These are phyloP conservation scores for Colletotrichum filicis DNA, from an alignment of 2,329 filamentous ascomycete species.

Conservation along the genomic window DNA sequence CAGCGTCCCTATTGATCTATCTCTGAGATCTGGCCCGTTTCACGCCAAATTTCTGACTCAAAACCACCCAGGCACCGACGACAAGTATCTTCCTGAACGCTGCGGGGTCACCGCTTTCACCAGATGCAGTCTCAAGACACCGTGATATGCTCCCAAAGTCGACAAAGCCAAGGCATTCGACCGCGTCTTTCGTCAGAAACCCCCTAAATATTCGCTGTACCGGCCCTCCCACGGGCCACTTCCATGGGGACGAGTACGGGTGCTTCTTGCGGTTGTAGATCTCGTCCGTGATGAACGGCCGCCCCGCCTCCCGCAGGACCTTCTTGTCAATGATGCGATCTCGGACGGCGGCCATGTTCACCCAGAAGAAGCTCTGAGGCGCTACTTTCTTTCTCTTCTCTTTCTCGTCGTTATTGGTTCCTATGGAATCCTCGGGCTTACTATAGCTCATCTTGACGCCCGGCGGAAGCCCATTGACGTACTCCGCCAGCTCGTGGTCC, in stretches of 20 bases:
- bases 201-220: neutral
- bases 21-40: neutral
- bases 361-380: neutral
- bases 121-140: neutral
- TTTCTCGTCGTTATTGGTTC: neutral
- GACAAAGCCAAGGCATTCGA: neutral
- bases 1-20: too few species aligned
- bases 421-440: neutral
- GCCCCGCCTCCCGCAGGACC: slow-evolving; percentile 56
- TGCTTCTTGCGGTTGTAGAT: neutral
- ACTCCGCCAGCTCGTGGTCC: slow-evolving; percentile 44
- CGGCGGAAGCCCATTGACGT: slow-evolving; percentile 31
- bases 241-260: neutral
- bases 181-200: neutral
- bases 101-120: neutral
- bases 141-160: neutral
- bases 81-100: neutral
- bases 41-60: neutral
- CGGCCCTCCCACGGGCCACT: neutral
- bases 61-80: neutral
- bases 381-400: neutral
- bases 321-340: slow-evolving; percentile 55
- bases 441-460: neutral
- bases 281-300: neutral
- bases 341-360: neutral